Evolutionary conservation across 1,284 basidiomycete species (phyloP), one percentile per base, ranked within the genome.

Genomic region (Ustilago crameri): DNA sequence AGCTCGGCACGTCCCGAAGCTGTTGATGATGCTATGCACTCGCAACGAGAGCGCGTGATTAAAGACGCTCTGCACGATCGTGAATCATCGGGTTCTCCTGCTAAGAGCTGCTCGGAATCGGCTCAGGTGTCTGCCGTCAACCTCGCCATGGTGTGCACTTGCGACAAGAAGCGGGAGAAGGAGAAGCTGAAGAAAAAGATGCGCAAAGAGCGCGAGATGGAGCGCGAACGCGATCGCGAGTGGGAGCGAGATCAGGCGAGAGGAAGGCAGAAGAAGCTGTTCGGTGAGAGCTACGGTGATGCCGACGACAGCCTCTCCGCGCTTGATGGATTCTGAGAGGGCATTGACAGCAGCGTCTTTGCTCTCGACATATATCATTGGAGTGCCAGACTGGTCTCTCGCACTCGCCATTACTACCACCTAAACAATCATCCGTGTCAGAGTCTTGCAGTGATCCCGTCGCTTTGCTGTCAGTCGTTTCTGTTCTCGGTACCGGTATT

Each of bases 91-190:
- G 52, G 61, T 40, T 72, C 69, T 42, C 63, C 69, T 3, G 63
- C 48, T 4, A 63, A 72, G 48, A 67, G 63, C 63, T 53, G 59
- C 43, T 66, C 63, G 38, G 69, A 66, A 42, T 66, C 59, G 49
- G 58, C 63, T 14, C 49, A 53, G n/a, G 9, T 53, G 30, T 34
- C 34, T 18, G 40, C 51, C n/a, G 51, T 52, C 18, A 50, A 51
- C 22, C 22, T 56, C 45, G 47, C 69, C 2, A 54, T 35, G 45
- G 49, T 61, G 40, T 68, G 70, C 24, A 64, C 65, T n/a, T 68
- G 64, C 62, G 65, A 73, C 48, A 64, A 65, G 61, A 69, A 73
- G 51, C 51, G 50, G 23, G 70, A 73, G n/a, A 64, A 65, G 61
- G 70, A 73, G 47, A 52, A 56, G 34, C 46, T 69, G 48, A 65